Conservation (phyloP, 164 flowering plant genomes). For the Taxillus chinensis region DNA sequence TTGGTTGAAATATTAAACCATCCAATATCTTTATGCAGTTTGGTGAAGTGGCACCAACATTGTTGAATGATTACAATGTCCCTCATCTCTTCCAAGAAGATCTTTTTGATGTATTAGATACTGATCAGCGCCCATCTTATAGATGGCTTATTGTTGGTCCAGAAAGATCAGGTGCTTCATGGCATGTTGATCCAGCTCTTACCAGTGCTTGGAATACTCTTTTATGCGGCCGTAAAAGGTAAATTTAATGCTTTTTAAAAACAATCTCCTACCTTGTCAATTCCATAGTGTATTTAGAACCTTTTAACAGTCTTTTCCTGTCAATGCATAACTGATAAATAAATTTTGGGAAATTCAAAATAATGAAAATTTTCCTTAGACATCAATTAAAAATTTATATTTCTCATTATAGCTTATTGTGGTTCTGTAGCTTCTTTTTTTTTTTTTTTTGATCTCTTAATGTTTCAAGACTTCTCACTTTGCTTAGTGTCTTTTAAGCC, state of each 20-base stretch:
- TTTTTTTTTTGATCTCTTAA: too few species aligned
- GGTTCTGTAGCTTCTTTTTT: too few species aligned
- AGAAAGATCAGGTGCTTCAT: conserved; percentile 97
- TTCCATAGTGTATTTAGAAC: background rate
- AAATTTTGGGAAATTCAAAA: too few species aligned
- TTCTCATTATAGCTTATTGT: too few species aligned
- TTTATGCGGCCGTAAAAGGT: conserved; percentile 91
- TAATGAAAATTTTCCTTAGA: too few species aligned
- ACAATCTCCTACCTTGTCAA: background rate
- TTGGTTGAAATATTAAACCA: background rate
- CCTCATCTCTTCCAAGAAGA: conserved; percentile 89
- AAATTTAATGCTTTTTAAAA: conserved; percentile 5
- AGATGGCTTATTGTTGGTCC: conserved; percentile 98
- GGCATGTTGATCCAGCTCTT: conserved; percentile 99
- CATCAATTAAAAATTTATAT: too few species aligned
- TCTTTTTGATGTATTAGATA: conserved; percentile 61
- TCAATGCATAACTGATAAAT: background rate
- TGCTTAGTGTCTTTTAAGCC: too few species aligned
- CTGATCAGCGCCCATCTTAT: conserved; percentile 69
- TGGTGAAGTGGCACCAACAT: conserved; percentile 73
- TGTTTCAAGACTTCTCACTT: too few species aligned
- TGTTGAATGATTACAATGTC: conserved; percentile 78
- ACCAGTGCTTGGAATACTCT: conserved; percentile 99
- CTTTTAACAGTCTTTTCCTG: background rate
- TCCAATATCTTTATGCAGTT: conserved; percentile 40